phyloP scores from a whole-genome alignment of 495 filamentous ascomycete genomes.

The Hypoxylon crocopeplum region DNA sequence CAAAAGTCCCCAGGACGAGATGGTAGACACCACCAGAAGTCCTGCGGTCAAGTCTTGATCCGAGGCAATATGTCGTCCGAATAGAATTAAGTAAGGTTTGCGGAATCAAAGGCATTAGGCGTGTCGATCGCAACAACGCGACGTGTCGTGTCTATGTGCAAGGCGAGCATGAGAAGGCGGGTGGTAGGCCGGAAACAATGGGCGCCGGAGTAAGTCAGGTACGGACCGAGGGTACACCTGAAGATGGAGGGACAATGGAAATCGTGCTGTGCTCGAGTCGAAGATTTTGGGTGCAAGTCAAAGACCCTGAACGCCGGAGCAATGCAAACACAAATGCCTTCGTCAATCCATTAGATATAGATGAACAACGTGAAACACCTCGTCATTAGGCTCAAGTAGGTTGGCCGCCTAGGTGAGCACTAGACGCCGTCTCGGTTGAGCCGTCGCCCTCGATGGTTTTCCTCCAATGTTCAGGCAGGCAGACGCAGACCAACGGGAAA shows the following conservation, averaged over 20 bases:
- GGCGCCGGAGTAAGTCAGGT: conserved; percentile 8
- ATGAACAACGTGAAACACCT: conserved; percentile 26
- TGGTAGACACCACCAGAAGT: conserved; percentile 15
- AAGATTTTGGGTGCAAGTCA: conserved; percentile 20
- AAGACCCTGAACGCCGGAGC: conserved; percentile 38
- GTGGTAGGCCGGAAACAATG: conserved; percentile 7
- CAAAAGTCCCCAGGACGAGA: conserved; percentile 18
- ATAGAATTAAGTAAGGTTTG: conserved; percentile 28
- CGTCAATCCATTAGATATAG: conserved; percentile 47
- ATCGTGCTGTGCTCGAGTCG: conserved; percentile 26
- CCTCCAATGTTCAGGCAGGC: conserved; percentile 94
- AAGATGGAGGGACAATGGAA: conserved; percentile 8
- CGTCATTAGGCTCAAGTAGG: conserved; percentile 41
- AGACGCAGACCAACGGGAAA: conserved; percentile 97
- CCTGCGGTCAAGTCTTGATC: conserved; percentile 27
- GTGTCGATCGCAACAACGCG: conserved; percentile 42
- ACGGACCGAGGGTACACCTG: conserved; percentile 3
- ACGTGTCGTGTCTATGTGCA: conserved; percentile 41
- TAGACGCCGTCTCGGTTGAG: conserved; percentile 62
- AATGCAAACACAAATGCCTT: conserved; percentile 49
- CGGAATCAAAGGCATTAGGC: conserved; percentile 42
- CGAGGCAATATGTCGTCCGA: conserved; percentile 34
- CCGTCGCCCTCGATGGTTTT: conserved; percentile 93
- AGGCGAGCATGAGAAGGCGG: conserved; percentile 12
- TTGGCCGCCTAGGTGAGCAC: conserved; percentile 43